A percentile compares a stretch with the other conserved stretches of the same genome.
Evolutionary conservation across 306 rosid genomes (phyloP).

Genomic region (Ormosia semicastrata): DNA sequence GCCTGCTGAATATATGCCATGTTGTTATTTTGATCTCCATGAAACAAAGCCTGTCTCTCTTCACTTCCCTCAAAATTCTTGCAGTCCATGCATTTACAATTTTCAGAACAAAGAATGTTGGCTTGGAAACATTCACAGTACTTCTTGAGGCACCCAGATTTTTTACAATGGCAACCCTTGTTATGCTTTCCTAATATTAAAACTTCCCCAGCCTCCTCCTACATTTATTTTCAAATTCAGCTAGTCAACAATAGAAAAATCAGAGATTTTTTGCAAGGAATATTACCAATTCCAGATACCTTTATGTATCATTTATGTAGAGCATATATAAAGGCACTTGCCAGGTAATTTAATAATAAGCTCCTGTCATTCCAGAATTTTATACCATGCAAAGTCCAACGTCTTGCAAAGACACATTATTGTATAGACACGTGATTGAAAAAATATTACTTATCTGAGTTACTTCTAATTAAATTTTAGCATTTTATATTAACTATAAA

Average conservation of each 20-base stretch:
- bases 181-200: constrained; percentile 86
- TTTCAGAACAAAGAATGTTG: constrained; percentile 96
- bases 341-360: constrained; percentile 13
- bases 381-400: background rate
- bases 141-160: constrained; percentile 96
- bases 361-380: constrained; percentile 10
- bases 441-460: background rate
- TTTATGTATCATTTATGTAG: background rate
- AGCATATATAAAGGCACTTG: background rate
- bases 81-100: constrained; percentile 99
- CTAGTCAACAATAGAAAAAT: constrained; percentile 15
- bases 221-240: constrained; percentile 36
- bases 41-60: constrained; percentile 97
- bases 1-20: constrained; percentile 80
- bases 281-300: constrained; percentile 12
- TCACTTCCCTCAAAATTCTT: constrained; percentile 99
- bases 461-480: background rate
- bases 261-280: background rate
- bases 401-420: background rate
- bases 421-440: background rate
- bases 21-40: constrained; percentile 82
- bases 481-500: constrained; percentile 6
- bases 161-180: constrained; percentile 99
- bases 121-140: constrained; percentile 99
- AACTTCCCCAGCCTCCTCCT: constrained; percentile 95